These are phyloP conservation scores for Xerocomellus dryophilus DNA, from an alignment of 768 basidiomycete genomes.

Conservation along the genomic window DNA sequence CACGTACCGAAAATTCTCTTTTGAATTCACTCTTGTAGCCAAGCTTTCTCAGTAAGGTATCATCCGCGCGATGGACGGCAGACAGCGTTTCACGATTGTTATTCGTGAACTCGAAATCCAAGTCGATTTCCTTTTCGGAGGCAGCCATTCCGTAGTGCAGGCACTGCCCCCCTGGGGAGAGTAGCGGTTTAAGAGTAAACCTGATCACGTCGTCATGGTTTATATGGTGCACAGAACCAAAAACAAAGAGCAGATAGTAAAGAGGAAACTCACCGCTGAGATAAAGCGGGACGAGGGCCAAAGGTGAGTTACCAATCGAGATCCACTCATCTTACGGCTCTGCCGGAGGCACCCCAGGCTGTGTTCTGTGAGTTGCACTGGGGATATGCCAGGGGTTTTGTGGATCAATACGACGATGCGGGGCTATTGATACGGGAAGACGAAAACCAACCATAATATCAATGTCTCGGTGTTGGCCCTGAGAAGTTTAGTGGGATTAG, in stretches of 20 bases:
- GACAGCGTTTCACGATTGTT: slow-evolving; percentile 3
- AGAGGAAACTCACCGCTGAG: neutral
- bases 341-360: neutral
- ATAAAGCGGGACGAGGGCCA: neutral
- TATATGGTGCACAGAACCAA: neutral
- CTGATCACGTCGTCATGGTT: neutral
- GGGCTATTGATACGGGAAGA: neutral
- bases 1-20: slow-evolving; percentile 24
- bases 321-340: neutral
- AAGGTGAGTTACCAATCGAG: neutral
- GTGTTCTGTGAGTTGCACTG: neutral
- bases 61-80: slow-evolving; percentile 15
- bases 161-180: no score
- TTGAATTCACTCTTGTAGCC: slow-evolving; percentile 29
- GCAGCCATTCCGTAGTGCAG: slow-evolving; percentile 5
- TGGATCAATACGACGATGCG: neutral
- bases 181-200: neutral
- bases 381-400: neutral
- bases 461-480: no score
- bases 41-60: slow-evolving; percentile 19
- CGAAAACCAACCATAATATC: neutral
- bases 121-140: neutral
- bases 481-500: no score
- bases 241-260: neutral
- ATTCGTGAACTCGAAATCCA: slow-evolving; percentile 1